Conservation (phyloP, 2,329 filamentous ascomycete species). For the Aspergillus brunneoviolaceus region DNA sequence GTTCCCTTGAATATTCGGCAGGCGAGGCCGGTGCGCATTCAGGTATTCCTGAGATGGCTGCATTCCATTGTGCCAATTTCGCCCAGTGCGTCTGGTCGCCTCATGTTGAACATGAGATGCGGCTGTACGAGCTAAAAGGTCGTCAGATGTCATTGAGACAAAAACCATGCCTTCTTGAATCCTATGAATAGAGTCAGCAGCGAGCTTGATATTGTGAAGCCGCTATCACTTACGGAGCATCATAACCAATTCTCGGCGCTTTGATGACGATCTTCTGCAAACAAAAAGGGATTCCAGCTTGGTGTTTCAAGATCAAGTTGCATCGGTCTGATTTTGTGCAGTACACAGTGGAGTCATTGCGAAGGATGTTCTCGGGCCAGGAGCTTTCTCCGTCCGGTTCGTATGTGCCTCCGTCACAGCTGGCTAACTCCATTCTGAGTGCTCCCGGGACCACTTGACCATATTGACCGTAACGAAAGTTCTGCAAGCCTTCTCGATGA, state of each 20-base stretch:
- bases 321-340: slow-evolving; percentile 85
- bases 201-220: not conserved
- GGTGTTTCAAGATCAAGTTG: slow-evolving; percentile 81
- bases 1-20: slow-evolving; percentile 32
- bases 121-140: slow-evolving; percentile 70
- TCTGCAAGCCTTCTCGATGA: slow-evolving; percentile 46
- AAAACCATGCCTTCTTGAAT: slow-evolving; percentile 92
- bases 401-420: slow-evolving; percentile 77
- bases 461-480: slow-evolving; percentile 78
- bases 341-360: slow-evolving; percentile 80
- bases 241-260: slow-evolving; percentile 76
- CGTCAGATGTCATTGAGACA: slow-evolving; percentile 78
- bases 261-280: slow-evolving; percentile 86
- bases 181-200: slow-evolving; percentile 50
- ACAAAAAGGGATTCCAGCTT: slow-evolving; percentile 75
- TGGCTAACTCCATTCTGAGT: slow-evolving; percentile 82
- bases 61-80: slow-evolving; percentile 29
- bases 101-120: slow-evolving; percentile 72
- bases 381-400: slow-evolving; percentile 57
- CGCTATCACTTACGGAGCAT: slow-evolving; percentile 69
- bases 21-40: slow-evolving; percentile 36
- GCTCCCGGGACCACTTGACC: slow-evolving; percentile 83
- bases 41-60: slow-evolving; percentile 44
- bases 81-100: slow-evolving; percentile 27
- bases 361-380: slow-evolving; percentile 76